Conservation (phyloP, 352 stramenopile species). For the Elongisporangium anandrum region DNA sequence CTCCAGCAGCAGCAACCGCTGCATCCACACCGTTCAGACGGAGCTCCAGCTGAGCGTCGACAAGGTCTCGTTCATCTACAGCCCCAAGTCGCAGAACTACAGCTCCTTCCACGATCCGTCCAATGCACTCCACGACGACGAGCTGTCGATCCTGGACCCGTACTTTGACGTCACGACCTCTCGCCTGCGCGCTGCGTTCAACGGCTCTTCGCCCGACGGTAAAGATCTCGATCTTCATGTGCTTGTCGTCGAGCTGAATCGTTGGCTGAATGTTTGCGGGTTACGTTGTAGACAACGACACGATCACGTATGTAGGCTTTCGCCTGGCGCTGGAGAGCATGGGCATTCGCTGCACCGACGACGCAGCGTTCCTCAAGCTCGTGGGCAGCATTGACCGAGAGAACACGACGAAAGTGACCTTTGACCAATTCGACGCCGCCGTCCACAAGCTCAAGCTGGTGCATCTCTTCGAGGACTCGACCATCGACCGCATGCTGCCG, state of each 20-base stretch:
- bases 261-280: not conserved
- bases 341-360: conserved; percentile 67
- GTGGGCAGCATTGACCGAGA: conserved; percentile 64
- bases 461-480: conserved; percentile 78
- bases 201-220: conserved; percentile 54
- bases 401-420: conserved; percentile 36
- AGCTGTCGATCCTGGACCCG: conserved; percentile 80
- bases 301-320: conserved; percentile 54
- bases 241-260: not conserved
- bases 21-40: conserved; percentile 21
- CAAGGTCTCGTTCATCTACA: conserved; percentile 82
- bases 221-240: not conserved
- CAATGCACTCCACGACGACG: conserved; percentile 42
- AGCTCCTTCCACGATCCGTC: conserved; percentile 48
- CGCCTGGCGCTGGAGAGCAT: conserved; percentile 53
- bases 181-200: conserved; percentile 61
- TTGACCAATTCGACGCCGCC: conserved; percentile 72
- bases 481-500: conserved; percentile 51
- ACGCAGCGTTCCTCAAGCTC: conserved; percentile 66
- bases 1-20: conserved; percentile 10
- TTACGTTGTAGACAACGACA: conserved; percentile 20
- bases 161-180: conserved; percentile 85
- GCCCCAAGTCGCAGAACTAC: conserved; percentile 47
- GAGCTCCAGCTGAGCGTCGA: conserved; percentile 74
- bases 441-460: conserved; percentile 87